Conservation (phyloP, 108 stramenopile genomes). For the Conticribra weissflogii region DNA sequence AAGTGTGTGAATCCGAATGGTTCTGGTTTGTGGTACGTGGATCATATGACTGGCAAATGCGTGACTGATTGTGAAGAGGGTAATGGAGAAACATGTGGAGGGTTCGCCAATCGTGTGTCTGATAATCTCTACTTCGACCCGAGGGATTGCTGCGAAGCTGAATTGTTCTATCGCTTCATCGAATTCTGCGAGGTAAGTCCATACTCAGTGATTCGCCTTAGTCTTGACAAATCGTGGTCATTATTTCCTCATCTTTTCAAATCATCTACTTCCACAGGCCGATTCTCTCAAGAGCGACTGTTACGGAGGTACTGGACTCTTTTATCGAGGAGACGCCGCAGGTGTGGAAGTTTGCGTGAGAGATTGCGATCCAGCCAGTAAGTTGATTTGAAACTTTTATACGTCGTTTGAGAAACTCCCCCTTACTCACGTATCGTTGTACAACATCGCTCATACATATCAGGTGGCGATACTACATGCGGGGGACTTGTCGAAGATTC, state of each 20-base stretch:
- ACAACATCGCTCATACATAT: not conserved
- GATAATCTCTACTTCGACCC: constrained; percentile 8
- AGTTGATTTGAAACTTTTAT: not conserved
- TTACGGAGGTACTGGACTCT: constrained; percentile 13
- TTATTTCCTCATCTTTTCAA: no score
- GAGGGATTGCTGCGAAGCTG: constrained; percentile 11
- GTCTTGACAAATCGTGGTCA: no score
- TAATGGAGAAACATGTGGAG: constrained; percentile 7
- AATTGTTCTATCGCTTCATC: not conserved
- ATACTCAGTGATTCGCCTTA: not conserved
- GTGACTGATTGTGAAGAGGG: constrained; percentile 13
- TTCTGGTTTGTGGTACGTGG: constrained; percentile 23
- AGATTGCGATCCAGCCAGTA: constrained; percentile 16
- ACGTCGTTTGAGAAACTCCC: no score
- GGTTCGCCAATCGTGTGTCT: constrained; percentile 10
- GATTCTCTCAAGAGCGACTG: constrained; percentile 10
- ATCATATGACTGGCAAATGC: not conserved
- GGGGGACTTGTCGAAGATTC: constrained; percentile 14
- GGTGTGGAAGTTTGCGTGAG: constrained; percentile 6
- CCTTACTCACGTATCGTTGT: no score
- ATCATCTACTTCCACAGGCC: no score
- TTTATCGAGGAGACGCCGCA: constrained; percentile 13
- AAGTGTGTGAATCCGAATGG: constrained; percentile 10
- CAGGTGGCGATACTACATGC: constrained; percentile 17
- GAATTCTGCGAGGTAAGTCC: constrained; percentile 19